Evolutionary conservation across 2,329 filamentous ascomycete species (phyloP).

Genomic region (Aspergillus amoenus): DNA sequence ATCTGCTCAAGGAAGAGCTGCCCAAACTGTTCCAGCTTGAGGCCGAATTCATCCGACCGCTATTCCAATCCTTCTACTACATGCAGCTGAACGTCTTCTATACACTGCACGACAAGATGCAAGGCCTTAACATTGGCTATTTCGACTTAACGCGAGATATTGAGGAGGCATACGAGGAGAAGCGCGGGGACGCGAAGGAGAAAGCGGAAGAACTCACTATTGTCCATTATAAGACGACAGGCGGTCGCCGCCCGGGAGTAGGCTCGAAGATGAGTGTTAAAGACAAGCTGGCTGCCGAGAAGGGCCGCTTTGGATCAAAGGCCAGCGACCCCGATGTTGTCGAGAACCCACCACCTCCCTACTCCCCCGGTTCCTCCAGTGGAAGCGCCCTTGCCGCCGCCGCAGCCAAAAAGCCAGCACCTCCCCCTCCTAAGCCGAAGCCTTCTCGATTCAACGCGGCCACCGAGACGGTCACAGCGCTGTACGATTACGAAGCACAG

Average conservation of each 20-base stretch:
- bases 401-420: conserved; percentile 67
- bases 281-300: conserved; percentile 39
- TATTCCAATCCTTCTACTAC: conserved; percentile 99
- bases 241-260: conserved; percentile 47
- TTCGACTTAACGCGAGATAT: conserved; percentile 91
- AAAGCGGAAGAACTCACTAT: conserved; percentile 83
- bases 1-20: conserved; percentile 91
- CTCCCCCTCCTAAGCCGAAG: conserved; percentile 77
- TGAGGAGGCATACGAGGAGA: conserved; percentile 84
- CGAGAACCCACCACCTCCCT: conserved; percentile 69
- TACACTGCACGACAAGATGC: conserved; percentile 97
- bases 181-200: conserved; percentile 85
- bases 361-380: conserved; percentile 52
- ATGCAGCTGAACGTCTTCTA: conserved; percentile 99
- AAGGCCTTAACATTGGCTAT: conserved; percentile 94
- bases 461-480: conserved; percentile 78
- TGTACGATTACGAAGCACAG: conserved; percentile 96
- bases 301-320: conserved; percentile 31
- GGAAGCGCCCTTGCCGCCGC: conserved; percentile 49
- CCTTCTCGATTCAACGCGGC: conserved; percentile 70
- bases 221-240: conserved; percentile 87
- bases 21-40: conserved; percentile 89
- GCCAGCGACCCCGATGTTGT: conserved; percentile 45
- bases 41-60: conserved; percentile 88
- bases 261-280: conserved; percentile 35